Evolutionary conservation across 345 rosid genomes (phyloP).

Genomic region (Aegle marmelos): DNA sequence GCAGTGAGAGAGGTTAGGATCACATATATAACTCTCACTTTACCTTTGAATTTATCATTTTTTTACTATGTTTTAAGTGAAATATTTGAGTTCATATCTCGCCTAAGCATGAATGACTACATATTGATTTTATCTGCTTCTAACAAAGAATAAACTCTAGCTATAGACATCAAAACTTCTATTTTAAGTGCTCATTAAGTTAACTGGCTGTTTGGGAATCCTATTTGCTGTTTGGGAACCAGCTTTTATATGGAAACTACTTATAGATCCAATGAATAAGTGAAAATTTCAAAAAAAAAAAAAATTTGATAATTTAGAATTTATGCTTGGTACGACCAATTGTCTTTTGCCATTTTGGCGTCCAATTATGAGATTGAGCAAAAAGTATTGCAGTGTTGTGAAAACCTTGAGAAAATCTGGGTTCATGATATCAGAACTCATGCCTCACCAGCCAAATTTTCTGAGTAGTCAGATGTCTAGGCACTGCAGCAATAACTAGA

Average conservation of each 20-base stretch:
- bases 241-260: neutral
- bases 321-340: neutral
- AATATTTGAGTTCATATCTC: neutral
- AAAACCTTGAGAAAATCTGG: neutral
- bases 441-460: neutral
- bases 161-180: neutral
- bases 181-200: neutral
- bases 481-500: neutral
- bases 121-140: neutral
- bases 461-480: neutral
- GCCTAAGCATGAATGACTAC: neutral
- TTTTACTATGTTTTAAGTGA: neutral
- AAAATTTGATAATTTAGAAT: neutral
- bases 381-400: neutral
- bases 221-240: too few relatives aligned
- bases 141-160: neutral
- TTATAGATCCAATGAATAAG: neutral
- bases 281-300: neutral
- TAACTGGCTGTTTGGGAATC: neutral
- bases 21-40: neutral
- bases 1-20: conserved; percentile 88
- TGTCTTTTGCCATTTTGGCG: neutral
- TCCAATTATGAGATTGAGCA: neutral
- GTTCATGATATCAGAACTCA: neutral
- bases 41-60: neutral